Evolutionary conservation across 208 protist species (phyloP).

Genomic region (Trypanosoma conorhini): DNA sequence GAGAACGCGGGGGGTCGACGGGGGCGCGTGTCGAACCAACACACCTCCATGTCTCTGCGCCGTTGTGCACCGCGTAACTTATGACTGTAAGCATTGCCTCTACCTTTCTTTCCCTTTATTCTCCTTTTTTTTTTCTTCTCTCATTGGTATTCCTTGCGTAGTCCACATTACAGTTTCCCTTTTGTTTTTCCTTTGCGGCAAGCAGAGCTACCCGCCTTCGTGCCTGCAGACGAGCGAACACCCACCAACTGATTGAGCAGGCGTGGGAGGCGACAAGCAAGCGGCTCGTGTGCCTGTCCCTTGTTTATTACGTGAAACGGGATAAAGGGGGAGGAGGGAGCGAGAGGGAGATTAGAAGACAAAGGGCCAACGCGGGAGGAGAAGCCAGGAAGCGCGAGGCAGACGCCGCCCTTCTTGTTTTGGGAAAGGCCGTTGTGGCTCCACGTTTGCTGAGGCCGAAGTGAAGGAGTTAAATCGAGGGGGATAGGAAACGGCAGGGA

Average conservation of each 20-base stretch:
- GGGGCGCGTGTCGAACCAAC: not conserved
- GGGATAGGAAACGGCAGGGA: not conserved
- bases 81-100: constrained; percentile 4
- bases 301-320: too few relatives aligned
- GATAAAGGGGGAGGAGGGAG: not conserved
- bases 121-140: constrained; percentile 14
- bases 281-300: not conserved
- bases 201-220: not conserved
- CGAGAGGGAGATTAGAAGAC: not conserved
- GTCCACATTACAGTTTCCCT: not conserved
- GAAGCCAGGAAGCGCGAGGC: not conserved
- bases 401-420: not conserved
- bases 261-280: not conserved
- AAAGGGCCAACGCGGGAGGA: not conserved
- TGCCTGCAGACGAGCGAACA: not conserved
- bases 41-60: constrained; percentile 9
- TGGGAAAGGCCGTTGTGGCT: not conserved
- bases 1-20: not conserved
- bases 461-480: not conserved
- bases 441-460: not conserved
- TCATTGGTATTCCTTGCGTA: not conserved
- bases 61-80: not conserved
- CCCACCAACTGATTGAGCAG: not conserved
- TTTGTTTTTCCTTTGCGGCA: not conserved
- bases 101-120: not conserved